Percentiles rank a stretch among this genome's conserved stretches.
These are phyloP conservation scores for Cladosporium cucumerinum DNA, from an alignment of 2,329 filamentous ascomycete genomes.

Conservation along the genomic window DNA sequence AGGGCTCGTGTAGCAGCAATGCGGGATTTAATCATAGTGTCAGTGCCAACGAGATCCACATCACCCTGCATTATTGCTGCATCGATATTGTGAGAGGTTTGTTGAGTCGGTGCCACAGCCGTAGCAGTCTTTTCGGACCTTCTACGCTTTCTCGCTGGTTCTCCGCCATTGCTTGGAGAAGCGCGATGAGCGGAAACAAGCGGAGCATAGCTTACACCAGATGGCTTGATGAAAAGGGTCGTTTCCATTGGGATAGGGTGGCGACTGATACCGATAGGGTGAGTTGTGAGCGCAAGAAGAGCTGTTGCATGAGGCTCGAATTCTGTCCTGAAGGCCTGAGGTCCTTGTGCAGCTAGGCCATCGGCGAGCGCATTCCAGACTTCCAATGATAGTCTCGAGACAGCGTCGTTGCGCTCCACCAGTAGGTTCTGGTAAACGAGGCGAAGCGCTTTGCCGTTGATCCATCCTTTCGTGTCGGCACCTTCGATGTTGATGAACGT, in stretches of 20 bases:
- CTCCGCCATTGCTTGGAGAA: conserved; percentile 52
- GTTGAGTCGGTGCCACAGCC: conserved; percentile 35
- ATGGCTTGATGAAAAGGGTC: conserved; percentile 86
- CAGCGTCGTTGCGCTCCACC: conserved; percentile 83
- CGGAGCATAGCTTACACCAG: conserved; percentile 74
- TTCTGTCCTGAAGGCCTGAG: conserved; percentile 65
- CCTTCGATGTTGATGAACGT: conserved; percentile 88
- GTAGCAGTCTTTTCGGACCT: conserved; percentile 79
- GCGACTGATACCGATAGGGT: conserved; percentile 87
- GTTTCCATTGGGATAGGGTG: conserved; percentile 91
- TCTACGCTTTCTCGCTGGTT: conserved; percentile 70
- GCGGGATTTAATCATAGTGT: conserved; percentile 82
- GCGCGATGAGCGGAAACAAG: conserved; percentile 40
- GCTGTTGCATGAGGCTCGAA: conserved; percentile 73
- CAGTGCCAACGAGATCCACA: conserved; percentile 86
- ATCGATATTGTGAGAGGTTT: conserved; percentile 88
- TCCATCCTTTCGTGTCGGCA: conserved; percentile 79
- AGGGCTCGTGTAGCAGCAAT: conserved; percentile 84
- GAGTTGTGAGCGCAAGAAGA: conserved; percentile 79
- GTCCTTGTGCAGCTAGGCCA: conserved; percentile 59
- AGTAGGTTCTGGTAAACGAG: conserved; percentile 93
- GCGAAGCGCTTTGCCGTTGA: conserved; percentile 82
- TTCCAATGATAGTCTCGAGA: conserved; percentile 77
- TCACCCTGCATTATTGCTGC: conserved; percentile 98
- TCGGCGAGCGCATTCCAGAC: conserved; percentile 79